Evolutionary conservation across 345 rosid species (phyloP), one percentile per base, ranked within the genome.

Genomic region (Melastoma malabathricum): DNA sequence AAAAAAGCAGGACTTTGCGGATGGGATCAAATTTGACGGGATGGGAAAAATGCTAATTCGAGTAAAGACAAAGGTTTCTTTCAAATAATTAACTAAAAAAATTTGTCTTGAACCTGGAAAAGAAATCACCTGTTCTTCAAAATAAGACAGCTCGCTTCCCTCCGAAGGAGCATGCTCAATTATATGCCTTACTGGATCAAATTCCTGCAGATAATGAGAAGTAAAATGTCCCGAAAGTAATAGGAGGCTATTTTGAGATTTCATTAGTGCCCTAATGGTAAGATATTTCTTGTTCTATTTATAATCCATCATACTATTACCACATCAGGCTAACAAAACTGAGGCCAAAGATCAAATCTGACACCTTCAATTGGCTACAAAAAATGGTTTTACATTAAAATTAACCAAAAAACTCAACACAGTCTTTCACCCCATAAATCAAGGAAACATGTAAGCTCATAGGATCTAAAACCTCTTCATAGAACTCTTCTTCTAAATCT

Each of bases 181-280:
- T 31, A 85, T 59, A 62, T 88, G 94, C 62, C 68, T 79, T 8
- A 88, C 67, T 17, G 97, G 89, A 81, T 93, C 99, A 68, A 93
- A 93, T 31, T 73, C 84, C 98, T 92, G 79, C 67, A 76, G 9
- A 18, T 31, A 67, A 54, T 50, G 19, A 60, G 41, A 34, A 6
- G 12, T 34, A 8, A 34, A 34, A 8, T 12, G 41, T 34, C 41
- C 2, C 12, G 41, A 34, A 34, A 34, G 12, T 6, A 34, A 6
- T 34, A 34, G 9, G 41, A 34, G 41, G 41, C 41, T 34, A 34
- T 34, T 34, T 34, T 34, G 10, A 34, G 41, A 34, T 34, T 34
- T 34, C 41, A 34, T 10, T 9, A 34, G 12, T 34, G 41, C 41
- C 41, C 2, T 12, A 4, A 22, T 4, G 0, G 12, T 34, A 34